Evolutionary conservation across 2,329 filamentous ascomycete species (phyloP), one percentile per base, ranked within the genome.

Genomic region (Tetracladium maxilliforme): DNA sequence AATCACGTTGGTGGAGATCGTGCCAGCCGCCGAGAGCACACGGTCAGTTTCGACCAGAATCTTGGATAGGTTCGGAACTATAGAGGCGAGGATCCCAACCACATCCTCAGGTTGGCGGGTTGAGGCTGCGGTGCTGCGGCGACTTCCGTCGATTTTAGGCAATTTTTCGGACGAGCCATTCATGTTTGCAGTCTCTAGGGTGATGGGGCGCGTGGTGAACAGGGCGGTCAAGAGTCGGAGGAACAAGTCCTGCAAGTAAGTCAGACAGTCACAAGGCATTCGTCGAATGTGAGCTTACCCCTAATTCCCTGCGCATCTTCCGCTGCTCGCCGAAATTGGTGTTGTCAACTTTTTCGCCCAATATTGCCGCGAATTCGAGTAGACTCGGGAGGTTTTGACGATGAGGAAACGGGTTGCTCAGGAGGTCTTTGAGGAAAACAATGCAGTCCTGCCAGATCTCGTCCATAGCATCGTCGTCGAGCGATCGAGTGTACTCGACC

Each of bases 371-470:
- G 42, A 95, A 94, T 39, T 92, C 81, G 9, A 98, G 58, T 22
- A 98, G 56, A 25, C 76, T 73, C 6, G 90, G 81, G 19, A 98
- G 52, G 6, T 86, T 87, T 43, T 94, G 86, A 28, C 90, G 67
- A 52, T 98, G 87, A 4, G 90, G 90, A 41, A 98, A 83, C 2
- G 90, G 92, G 42, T 98, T 98, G 14, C 77, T 73, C 15, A 98
- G 61, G 15, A 98, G 67, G 44, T 98, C 92, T 34, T 74, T 78
- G 31, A 95, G 51, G 48, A 98, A 98, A 0, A 77, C 70, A 41
- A 86, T 83, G 47, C 87, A 98, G 45, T 98, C 87, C 20, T 74
- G 65, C 90, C 90, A 98, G 24, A 98, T 93, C 50, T 98, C 90
- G 41, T 98, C 90, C 66, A 94, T 87, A 10, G 90, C 80, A 54